These are phyloP conservation scores for Viridothelium virens DNA, from an alignment of 495 filamentous ascomycete genomes.

Conservation along the genomic window DNA sequence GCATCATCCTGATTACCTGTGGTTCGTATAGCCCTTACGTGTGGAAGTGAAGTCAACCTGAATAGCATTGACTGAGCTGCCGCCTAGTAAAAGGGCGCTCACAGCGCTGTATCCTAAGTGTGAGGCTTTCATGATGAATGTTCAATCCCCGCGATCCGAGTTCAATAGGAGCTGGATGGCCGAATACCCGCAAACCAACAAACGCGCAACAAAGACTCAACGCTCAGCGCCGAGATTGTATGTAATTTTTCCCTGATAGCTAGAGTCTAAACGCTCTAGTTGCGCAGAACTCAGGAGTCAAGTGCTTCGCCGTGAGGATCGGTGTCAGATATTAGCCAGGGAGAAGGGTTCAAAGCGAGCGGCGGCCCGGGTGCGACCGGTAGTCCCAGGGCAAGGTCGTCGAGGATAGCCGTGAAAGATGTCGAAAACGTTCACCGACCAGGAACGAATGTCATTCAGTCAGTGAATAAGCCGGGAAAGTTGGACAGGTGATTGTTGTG, in stretches of 20 bases:
- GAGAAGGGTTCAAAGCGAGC: constrained; percentile 2
- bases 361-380: neutral
- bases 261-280: neutral
- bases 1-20: neutral
- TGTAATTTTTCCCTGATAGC: neutral
- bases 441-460: constrained; percentile 8
- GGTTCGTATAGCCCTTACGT: neutral
- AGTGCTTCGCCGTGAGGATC: neutral
- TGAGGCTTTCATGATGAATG: constrained; percentile 2
- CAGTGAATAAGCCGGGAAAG: constrained; percentile 1
- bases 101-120: neutral
- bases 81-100: constrained; percentile 6
- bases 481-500: neutral
- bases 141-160: neutral
- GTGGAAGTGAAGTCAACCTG: constrained; percentile 16
- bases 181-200: neutral
- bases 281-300: neutral
- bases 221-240: constrained; percentile 1
- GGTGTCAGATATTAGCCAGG: constrained; percentile 1
- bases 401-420: neutral
- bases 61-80: constrained; percentile 1
- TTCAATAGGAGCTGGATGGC: neutral
- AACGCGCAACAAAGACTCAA: neutral
- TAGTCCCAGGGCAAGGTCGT: neutral
- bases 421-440: neutral